Conservation (phyloP, 768 basidiomycete species). For the Filobasidium floriforme region DNA sequence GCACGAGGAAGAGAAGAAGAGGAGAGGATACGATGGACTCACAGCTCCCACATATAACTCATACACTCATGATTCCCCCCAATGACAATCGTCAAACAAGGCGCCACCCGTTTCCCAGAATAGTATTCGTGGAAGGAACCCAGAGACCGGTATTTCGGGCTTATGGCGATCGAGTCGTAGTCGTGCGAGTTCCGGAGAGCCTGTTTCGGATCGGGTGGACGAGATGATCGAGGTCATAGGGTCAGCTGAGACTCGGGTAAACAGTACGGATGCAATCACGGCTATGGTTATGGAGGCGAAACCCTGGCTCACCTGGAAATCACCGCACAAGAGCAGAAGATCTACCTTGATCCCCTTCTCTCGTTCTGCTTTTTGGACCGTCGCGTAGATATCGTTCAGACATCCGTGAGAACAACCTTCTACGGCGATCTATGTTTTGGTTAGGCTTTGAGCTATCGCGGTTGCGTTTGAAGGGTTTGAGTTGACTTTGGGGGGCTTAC, state of each 20-base stretch:
- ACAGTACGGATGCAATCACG: not conserved
- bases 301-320: conserved; percentile 60
- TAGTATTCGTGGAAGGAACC: conserved; percentile 85
- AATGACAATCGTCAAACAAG: conserved; percentile 82
- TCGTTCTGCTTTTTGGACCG: conserved; percentile 59
- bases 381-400: conserved; percentile 60
- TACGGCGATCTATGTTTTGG: conserved; percentile 60
- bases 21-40: too few species aligned
- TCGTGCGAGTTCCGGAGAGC: conserved; percentile 79
- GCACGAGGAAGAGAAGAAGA: not conserved
- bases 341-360: conserved; percentile 64
- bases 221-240: not conserved
- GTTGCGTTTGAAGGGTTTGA: not conserved
- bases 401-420: conserved; percentile 91
- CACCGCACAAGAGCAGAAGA: conserved; percentile 84
- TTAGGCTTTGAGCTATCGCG: not conserved
- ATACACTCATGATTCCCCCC: conserved; percentile 98
- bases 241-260: not conserved
- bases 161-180: conserved; percentile 82
- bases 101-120: conserved; percentile 69
- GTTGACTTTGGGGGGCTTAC: not conserved
- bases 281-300: too few species aligned
- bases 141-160: conserved; percentile 73
- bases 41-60: conserved; percentile 95
- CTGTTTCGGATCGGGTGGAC: conserved; percentile 45